These are phyloP conservation scores for Clavariopsis aquatica DNA, from an alignment of 495 filamentous ascomycete species.

Conservation along the genomic window DNA sequence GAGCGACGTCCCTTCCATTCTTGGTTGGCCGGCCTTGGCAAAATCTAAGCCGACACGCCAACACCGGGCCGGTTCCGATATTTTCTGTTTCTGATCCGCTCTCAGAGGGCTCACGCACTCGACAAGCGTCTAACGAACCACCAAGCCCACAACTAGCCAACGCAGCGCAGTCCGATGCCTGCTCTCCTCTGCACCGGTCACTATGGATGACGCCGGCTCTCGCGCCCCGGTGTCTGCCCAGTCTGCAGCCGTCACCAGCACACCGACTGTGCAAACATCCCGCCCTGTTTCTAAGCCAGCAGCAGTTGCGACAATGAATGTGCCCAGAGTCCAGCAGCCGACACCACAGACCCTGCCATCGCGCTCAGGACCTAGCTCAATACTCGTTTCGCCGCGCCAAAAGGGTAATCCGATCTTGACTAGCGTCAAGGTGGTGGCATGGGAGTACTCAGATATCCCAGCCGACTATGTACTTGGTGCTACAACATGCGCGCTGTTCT, in stretches of 20 bases:
- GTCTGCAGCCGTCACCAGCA: slow-evolving; percentile 45
- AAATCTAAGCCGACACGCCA: background rate
- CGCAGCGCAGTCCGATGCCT: slow-evolving; percentile 17
- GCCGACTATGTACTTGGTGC: slow-evolving; percentile 87
- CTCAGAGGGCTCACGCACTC: background rate
- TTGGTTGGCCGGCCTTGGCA: background rate
- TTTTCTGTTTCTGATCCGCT: background rate
- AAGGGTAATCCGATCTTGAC: slow-evolving; percentile 94
- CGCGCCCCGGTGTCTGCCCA: slow-evolving; percentile 48
- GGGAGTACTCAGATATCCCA: slow-evolving; percentile 95
- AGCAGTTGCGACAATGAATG: slow-evolving; percentile 1
- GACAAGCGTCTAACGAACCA: background rate
- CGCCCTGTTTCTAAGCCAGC: slow-evolving; percentile 36
- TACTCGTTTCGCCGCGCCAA: slow-evolving; percentile 82
- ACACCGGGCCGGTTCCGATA: slow-evolving; percentile 1
- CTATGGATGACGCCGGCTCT: slow-evolving; percentile 30
- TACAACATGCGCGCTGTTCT: slow-evolving; percentile 89
- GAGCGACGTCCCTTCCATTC: slow-evolving; percentile 28
- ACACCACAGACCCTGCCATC: slow-evolving; percentile 77
- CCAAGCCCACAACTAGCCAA: background rate
- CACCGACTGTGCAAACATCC: slow-evolving; percentile 38
- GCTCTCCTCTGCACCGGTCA: slow-evolving; percentile 10
- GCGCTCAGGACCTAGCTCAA: slow-evolving; percentile 69
- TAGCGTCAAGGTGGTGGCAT: slow-evolving; percentile 76
- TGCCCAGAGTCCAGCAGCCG: slow-evolving; percentile 73